A percentile compares a stretch with the other conserved stretches of the same genome.
These are phyloP conservation scores for Aechmea fasciata DNA, from an alignment of 176 grass and related monocot genomes.

Conservation along the genomic window DNA sequence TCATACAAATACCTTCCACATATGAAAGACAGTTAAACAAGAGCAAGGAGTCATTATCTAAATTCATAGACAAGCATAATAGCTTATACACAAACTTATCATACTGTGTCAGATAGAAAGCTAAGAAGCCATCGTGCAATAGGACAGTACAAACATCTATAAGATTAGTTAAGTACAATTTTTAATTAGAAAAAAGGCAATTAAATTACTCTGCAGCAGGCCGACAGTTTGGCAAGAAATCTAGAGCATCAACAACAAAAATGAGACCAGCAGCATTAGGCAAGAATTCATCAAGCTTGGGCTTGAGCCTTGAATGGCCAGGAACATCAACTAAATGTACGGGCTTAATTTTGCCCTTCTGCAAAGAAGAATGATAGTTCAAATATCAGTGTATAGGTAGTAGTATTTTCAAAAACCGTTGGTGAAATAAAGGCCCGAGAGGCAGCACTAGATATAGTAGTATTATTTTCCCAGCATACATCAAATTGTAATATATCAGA, in stretches of 20 bases:
- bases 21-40: conserved; percentile 2
- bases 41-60: background rate
- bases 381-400: conserved; percentile 2
- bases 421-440: background rate
- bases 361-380: conserved; percentile 14
- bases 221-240: conserved; percentile 83
- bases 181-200: conserved; percentile 6
- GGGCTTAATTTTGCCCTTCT: conserved; percentile 71
- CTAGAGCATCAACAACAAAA: conserved; percentile 78
- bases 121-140: conserved; percentile 2
- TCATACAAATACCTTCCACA: conserved; percentile 80
- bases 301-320: conserved; percentile 87
- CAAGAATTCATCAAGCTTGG: conserved; percentile 81
- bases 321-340: conserved; percentile 90
- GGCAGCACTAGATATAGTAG: background rate
- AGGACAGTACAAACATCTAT: background rate
- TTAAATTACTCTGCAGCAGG: conserved; percentile 69
- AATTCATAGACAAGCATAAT: background rate
- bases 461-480: background rate
- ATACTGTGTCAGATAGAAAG: background rate
- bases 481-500: background rate
- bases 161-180: background rate
- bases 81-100: no score
- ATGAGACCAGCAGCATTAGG: conserved; percentile 63
- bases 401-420: background rate